Evolutionary conservation across 2,329 filamentous ascomycete genomes (phyloP).

Genomic region (Fusarium ramigenum): DNA sequence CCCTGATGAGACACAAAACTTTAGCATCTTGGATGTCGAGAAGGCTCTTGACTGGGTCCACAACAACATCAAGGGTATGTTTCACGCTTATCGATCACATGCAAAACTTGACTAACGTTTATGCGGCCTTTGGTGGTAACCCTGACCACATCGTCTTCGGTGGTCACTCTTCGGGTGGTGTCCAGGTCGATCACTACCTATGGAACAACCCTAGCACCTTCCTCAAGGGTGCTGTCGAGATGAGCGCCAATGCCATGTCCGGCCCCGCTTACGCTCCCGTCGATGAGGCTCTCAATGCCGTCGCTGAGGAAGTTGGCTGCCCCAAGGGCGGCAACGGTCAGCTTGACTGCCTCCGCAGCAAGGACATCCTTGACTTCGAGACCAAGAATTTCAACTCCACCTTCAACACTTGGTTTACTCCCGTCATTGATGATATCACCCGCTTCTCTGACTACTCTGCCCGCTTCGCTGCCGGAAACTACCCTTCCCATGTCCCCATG

Average conservation of each 20-base stretch:
- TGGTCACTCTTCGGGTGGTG: conserved; percentile 51
- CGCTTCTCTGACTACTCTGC: conserved; percentile 46
- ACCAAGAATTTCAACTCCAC: conserved; percentile 43
- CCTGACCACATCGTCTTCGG: conserved; percentile 57
- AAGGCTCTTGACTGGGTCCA: conserved; percentile 42
- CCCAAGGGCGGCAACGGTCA: conserved; percentile 43
- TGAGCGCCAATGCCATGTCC: conserved; percentile 54
- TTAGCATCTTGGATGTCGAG: conserved; percentile 40
- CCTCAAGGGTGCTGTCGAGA: conserved; percentile 51
- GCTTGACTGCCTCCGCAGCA: conserved; percentile 50
- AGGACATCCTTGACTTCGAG: conserved; percentile 38
- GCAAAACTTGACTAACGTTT: not conserved
- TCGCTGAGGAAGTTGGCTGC: conserved; percentile 51
- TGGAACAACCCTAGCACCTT: conserved; percentile 52
- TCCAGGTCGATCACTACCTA: conserved; percentile 54
- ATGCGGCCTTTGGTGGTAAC: conserved; percentile 54
- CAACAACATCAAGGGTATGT: conserved; percentile 36
- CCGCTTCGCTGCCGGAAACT: conserved; percentile 33
- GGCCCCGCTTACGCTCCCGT: conserved; percentile 51
- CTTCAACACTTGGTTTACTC: conserved; percentile 55
- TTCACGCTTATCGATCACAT: not conserved
- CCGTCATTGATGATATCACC: conserved; percentile 48
- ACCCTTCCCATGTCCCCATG: conserved; percentile 48
- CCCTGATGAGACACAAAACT: conserved; percentile 38
- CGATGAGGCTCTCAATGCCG: conserved; percentile 49